Percentiles rank a stretch among this genome's conserved stretches.
These are phyloP conservation scores for Castanea crenata DNA, from an alignment of 306 rosid genomes.

Conservation along the genomic window DNA sequence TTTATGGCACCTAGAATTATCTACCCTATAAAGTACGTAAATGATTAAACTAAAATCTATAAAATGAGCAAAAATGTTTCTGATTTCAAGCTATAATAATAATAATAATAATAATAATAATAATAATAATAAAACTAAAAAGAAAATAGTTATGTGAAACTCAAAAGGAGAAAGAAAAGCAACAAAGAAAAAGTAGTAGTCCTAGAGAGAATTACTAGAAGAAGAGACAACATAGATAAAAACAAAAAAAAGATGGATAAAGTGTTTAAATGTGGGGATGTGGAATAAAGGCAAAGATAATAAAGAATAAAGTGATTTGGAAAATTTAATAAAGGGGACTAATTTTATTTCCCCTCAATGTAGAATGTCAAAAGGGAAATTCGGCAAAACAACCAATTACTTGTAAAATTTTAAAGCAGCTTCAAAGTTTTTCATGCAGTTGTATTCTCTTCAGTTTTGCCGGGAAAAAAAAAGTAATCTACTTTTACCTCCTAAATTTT, in stretches of 20 bases:
- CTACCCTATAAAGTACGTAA: not conserved
- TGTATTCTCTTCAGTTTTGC: not conserved
- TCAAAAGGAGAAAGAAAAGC: conserved; percentile 34
- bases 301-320: conserved; percentile 64
- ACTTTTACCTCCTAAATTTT: not conserved
- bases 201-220: conserved; percentile 49
- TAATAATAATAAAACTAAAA: too few species aligned
- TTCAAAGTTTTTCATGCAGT: not conserved
- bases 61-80: not conserved
- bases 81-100: too few species aligned
- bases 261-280: conserved; percentile 44
- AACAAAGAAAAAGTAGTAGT: conserved; percentile 32
- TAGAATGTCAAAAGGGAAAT: conserved; percentile 29
- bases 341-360: conserved; percentile 33
- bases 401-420: not conserved
- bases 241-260: conserved; percentile 60
- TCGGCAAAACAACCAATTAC: conserved; percentile 23
- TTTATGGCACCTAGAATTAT: not conserved
- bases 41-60: not conserved
- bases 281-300: conserved; percentile 63
- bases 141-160: not conserved
- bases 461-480: not conserved
- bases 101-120: too few species aligned
- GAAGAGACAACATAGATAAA: conserved; percentile 59
- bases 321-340: conserved; percentile 25